A percentile compares a stretch with the other conserved stretches of the same genome.
Conservation (phyloP, 352 stramenopile genomes). For the Globisporangium rhizosaccharum region DNA sequence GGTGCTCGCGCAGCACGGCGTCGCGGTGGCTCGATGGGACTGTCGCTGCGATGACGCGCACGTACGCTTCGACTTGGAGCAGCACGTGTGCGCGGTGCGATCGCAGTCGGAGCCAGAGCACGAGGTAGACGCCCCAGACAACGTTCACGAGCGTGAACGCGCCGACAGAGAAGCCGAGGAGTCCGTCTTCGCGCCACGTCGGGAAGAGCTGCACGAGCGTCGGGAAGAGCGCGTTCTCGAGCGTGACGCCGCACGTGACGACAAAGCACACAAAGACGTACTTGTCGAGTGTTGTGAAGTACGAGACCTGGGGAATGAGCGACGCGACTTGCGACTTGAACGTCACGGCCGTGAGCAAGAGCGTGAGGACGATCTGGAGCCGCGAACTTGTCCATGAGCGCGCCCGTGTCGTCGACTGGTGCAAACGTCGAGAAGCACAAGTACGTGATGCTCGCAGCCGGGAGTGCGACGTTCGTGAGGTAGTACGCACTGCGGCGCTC, state of each 20-base stretch:
- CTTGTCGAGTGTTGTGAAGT: constrained; percentile 33
- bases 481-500: constrained; percentile 27
- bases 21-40: constrained; percentile 13
- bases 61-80: constrained; percentile 16
- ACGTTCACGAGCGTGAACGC: constrained; percentile 26
- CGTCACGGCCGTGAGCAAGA: constrained; percentile 38
- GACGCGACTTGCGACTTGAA: constrained; percentile 31
- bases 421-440: constrained; percentile 31
- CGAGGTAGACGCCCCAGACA: constrained; percentile 15
- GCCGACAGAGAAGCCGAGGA: constrained; percentile 17
- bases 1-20: constrained; percentile 14
- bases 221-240: constrained; percentile 28
- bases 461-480: constrained; percentile 29
- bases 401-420: constrained; percentile 6
- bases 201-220: constrained; percentile 1
- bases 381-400: constrained; percentile 24
- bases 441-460: constrained; percentile 32
- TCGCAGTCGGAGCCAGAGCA: constrained; percentile 15
- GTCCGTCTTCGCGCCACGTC: constrained; percentile 6
- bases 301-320: constrained; percentile 30
- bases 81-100: constrained; percentile 11
- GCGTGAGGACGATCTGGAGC: constrained; percentile 26
- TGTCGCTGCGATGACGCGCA: constrained; percentile 13
- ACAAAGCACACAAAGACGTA: constrained; percentile 37
- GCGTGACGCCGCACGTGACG: constrained; percentile 19